phyloP scores from a whole-genome alignment of 2,329 filamentous ascomycete species.

The Penicillium sp. region DNA sequence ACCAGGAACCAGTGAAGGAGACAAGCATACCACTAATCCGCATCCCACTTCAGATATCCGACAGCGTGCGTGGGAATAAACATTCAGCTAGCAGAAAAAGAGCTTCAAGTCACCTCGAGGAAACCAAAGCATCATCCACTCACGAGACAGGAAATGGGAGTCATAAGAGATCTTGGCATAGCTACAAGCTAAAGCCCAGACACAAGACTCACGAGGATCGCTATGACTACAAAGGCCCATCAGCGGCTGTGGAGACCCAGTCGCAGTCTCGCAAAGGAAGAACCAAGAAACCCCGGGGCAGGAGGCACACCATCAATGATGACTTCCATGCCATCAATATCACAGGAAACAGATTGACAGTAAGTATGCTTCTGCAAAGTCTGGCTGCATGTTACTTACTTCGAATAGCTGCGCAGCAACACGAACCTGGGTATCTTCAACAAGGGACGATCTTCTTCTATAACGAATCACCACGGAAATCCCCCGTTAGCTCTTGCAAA shows the following conservation, averaged over 20 bases:
- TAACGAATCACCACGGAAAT: constrained; percentile 25
- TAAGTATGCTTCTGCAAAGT: constrained; percentile 29
- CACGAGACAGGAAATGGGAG: not conserved
- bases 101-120: not conserved
- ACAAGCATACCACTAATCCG: not conserved
- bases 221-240: constrained; percentile 50
- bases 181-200: constrained; percentile 54
- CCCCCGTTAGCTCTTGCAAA: not conserved
- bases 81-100: not conserved
- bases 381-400: constrained; percentile 1
- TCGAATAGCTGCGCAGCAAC: constrained; percentile 25
- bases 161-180: constrained; percentile 4
- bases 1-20: not conserved
- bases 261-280: constrained; percentile 15
- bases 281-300: constrained; percentile 27
- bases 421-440: constrained; percentile 36
- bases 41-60: constrained; percentile 2
- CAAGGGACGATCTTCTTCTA: constrained; percentile 38
- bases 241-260: not conserved
- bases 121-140: not conserved
- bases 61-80: not conserved
- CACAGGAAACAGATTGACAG: constrained; percentile 54
- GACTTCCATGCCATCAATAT: constrained; percentile 59
- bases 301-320: constrained; percentile 49
- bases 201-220: constrained; percentile 58